Base-by-base conservation (phyloP, 306 rosid species). In the Medicago lupulina region DNA sequence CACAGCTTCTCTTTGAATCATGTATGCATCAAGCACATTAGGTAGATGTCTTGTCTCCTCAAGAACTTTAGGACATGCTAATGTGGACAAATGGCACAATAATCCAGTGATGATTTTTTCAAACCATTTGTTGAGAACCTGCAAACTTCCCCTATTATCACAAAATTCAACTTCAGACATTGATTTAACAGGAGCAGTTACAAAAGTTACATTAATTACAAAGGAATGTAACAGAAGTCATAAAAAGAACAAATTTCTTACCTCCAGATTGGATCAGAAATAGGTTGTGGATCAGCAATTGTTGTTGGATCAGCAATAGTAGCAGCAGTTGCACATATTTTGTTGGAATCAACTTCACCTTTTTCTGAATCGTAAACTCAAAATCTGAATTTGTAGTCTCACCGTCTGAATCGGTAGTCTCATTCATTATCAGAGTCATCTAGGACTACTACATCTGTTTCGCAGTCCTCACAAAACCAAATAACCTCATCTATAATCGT, bases 391-490 rank as follows among this genome's bases (percentile, higher is more conserved):
- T n/a, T n/a, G n/a, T n/a, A n/a, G n/a, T n/a, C n/a, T n/a, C n/a
- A n/a, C n/a, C n/a, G n/a, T n/a, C n/a, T n/a, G n/a, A 55, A 55
- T 55, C 7, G 3, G 0, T 1, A 23, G 28, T 3, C 31, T 1
- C 31, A 19, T 15, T 55, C 31, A 18, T 6, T 9, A 55, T 78
- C 55, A 76, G 11, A 19, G 73, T 44, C 63, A 60, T 70, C 78
- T 70, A 58, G 36, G 60, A 46, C 78, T 39, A 1, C 77, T 41
- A 31, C 70, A 18, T 44, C 53, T 55, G 75, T 67, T 43, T 84
- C 81, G 51, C 81, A 76, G 43, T 88, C 89, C 76, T 80, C 90
- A 71, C 98, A 93, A 59, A 83, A 76, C 98, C 97, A 93, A 50
- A 68, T 79, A 70, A 82, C 80, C 13, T 79, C 76, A 13, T 79